Conservation (phyloP, 441 rosid species). For the Adansonia rubrostipa region DNA sequence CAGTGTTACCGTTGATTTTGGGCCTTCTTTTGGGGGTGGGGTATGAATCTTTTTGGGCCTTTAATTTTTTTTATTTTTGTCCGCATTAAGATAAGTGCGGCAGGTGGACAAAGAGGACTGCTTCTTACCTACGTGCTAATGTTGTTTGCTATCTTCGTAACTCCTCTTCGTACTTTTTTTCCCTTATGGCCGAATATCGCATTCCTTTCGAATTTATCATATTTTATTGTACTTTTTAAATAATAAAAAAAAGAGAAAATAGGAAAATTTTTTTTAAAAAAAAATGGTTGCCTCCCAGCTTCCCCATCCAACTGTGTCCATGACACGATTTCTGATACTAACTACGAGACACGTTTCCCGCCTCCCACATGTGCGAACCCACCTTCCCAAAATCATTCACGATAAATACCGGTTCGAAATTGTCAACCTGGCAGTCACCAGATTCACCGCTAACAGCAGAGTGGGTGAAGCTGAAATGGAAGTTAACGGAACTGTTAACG, state of each 20-base stretch:
- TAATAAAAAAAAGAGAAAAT: neutral
- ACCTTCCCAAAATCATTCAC: constrained; percentile 26
- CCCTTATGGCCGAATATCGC: neutral
- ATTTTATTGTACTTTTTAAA: neutral
- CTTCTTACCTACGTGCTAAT: constrained; percentile 19
- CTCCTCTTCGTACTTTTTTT: neutral
- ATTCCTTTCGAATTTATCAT: neutral
- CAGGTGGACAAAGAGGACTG: neutral
- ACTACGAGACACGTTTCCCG: constrained; percentile 23
- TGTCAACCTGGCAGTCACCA: neutral
- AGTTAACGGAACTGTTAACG: constrained; percentile 17
- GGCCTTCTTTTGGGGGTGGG: neutral
- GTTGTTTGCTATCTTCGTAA: neutral
- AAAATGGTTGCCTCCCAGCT: constrained; percentile 4
- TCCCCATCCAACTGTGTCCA: neutral
- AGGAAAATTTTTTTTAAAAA: neutral
- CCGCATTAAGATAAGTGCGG: neutral
- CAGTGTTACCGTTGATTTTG: neutral
- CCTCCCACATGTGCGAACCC: constrained; percentile 25
- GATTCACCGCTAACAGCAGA: neutral
- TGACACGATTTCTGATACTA: neutral
- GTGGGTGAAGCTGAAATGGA: constrained; percentile 14
- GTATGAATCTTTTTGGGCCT: neutral
- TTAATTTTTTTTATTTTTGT: neutral
- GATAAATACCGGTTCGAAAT: constrained; percentile 23